A percentile compares a stretch with the other conserved stretches of the same genome.
Conservation (phyloP, 2,329 filamentous ascomycete species). For the Ascochyta koolunga region DNA sequence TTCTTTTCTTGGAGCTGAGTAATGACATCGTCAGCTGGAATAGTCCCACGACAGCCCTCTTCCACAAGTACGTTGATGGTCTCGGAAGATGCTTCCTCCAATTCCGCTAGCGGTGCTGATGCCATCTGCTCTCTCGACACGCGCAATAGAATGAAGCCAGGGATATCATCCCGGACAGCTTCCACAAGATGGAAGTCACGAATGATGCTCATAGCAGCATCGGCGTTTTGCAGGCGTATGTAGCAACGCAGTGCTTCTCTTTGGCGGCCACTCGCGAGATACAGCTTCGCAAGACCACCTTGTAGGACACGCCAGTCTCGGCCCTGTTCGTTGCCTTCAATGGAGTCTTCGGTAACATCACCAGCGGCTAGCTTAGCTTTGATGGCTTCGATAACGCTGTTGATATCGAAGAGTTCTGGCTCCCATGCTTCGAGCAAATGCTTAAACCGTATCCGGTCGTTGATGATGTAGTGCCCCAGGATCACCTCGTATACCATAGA, state of each 20-base stretch:
- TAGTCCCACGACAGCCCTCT: constrained; percentile 87
- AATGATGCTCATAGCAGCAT: constrained; percentile 85
- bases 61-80: constrained; percentile 86
- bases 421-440: constrained; percentile 85
- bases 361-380: constrained; percentile 81
- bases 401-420: constrained; percentile 80
- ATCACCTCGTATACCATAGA: constrained; percentile 87
- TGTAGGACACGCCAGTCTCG: constrained; percentile 90
- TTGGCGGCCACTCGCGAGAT: constrained; percentile 79
- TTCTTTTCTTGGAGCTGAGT: constrained; percentile 68
- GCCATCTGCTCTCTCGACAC: constrained; percentile 74
- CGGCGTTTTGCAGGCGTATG: constrained; percentile 88
- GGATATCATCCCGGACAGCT: constrained; percentile 86
- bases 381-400: constrained; percentile 75
- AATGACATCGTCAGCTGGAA: constrained; percentile 78
- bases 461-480: constrained; percentile 84
- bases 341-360: constrained; percentile 75
- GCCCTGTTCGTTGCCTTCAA: constrained; percentile 74
- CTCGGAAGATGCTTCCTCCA: constrained; percentile 81
- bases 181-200: constrained; percentile 89
- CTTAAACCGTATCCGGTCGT: constrained; percentile 75
- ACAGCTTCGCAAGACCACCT: constrained; percentile 82
- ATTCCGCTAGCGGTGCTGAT: constrained; percentile 69
- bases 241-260: constrained; percentile 87
- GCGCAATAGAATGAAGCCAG: constrained; percentile 84